Conservation (phyloP, 352 stramenopile genomes). For the Globisporangium megalacanthum region DNA sequence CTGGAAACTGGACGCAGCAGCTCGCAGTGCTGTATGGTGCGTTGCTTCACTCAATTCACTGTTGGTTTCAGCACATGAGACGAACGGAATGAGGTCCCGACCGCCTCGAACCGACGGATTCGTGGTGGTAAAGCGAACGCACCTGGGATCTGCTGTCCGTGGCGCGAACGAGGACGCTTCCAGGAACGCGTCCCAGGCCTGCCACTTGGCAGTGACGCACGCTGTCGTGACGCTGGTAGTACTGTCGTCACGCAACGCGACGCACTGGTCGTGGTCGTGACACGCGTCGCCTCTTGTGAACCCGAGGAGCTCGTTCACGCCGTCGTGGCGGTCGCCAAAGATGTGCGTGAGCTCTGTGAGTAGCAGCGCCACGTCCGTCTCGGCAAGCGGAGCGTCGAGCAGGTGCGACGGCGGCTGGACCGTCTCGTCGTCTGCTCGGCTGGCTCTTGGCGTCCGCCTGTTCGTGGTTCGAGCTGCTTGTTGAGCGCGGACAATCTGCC, state of each 20-base stretch:
- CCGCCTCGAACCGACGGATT: too few relatives aligned
- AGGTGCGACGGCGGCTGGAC: neutral
- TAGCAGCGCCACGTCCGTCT: slow-evolving; percentile 17
- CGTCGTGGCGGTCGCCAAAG: slow-evolving; percentile 24
- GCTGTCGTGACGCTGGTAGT: neutral
- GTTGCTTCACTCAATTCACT: neutral
- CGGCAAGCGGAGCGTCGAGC: slow-evolving; percentile 5
- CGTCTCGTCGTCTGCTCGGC: neutral
- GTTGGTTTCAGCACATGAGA: too few relatives aligned
- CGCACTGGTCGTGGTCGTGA: slow-evolving; percentile 11
- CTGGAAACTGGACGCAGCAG: slow-evolving; percentile 4
- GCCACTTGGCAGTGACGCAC: slow-evolving; percentile 18
- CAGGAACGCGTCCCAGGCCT: slow-evolving; percentile 21
- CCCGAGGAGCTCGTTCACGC: slow-evolving; percentile 20
- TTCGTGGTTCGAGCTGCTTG: neutral
- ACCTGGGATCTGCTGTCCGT: neutral
- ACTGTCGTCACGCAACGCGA: neutral
- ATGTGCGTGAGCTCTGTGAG: slow-evolving; percentile 19
- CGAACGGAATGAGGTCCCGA: too few relatives aligned
- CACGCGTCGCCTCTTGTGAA: slow-evolving; percentile 5
- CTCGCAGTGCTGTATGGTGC: slow-evolving; percentile 1
- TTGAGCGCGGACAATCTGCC: slow-evolving; percentile 8
- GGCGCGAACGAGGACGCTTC: slow-evolving; percentile 2
- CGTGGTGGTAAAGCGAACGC: too few relatives aligned
- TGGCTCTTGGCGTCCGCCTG: neutral